Evolutionary conservation across 345 rosid genomes (phyloP).

Genomic region (Gynandropsis gynandra): DNA sequence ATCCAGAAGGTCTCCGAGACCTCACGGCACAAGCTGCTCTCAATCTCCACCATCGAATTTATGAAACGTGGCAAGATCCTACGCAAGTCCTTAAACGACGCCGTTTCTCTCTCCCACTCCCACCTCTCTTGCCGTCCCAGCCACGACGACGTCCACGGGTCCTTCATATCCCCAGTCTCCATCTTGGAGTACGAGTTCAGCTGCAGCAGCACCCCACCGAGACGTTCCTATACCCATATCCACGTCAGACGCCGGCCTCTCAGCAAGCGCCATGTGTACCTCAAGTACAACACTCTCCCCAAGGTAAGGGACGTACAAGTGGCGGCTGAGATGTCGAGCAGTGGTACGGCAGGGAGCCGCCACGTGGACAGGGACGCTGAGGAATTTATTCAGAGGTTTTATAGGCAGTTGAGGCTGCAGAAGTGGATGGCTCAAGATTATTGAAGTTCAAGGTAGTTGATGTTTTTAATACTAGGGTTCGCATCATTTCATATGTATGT

Average conservation of each 20-base stretch:
- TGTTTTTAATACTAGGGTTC: no score
- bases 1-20: conserved; percentile 26
- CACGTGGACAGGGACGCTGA: conserved; percentile 79
- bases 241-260: conserved; percentile 21
- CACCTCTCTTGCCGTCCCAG: conserved; percentile 62
- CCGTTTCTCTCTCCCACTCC: conserved; percentile 33
- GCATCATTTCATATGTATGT: no score
- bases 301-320: conserved; percentile 24
- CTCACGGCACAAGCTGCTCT: conserved; percentile 28
- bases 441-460: no score
- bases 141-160: conserved; percentile 32
- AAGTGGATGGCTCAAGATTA: conserved; percentile 28
- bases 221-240: conserved; percentile 29
- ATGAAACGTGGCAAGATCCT: conserved; percentile 30
- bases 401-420: conserved; percentile 58
- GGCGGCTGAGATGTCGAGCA: conserved; percentile 53
- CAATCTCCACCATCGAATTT: conserved; percentile 18
- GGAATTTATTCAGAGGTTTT: conserved; percentile 75
- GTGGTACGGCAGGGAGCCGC: conserved; percentile 42
- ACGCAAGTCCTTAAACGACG: conserved; percentile 29
- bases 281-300: conserved; percentile 21
- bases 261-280: conserved; percentile 21
- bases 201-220: conserved; percentile 89
- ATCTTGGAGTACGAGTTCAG: conserved; percentile 77
- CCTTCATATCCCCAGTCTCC: conserved; percentile 61